Conservation (phyloP, 495 filamentous ascomycete species). For the Tetracladium setigerum region DNA sequence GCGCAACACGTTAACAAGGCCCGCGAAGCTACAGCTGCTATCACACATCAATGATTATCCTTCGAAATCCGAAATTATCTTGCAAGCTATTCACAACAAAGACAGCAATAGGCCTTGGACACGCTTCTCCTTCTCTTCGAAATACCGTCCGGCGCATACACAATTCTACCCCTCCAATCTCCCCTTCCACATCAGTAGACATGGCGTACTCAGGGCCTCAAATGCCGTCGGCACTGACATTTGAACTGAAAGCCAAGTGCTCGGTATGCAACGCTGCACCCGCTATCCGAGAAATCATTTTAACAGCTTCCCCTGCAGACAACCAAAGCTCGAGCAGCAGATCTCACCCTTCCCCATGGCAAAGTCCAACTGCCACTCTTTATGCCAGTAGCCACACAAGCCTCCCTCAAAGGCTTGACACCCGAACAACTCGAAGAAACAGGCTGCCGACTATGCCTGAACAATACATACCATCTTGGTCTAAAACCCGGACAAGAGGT, state of each 20-base stretch:
- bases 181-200: conserved; percentile 3
- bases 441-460: conserved; percentile 84
- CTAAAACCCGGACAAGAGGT: conserved; percentile 88
- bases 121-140: too few relatives aligned
- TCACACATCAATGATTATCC: too few relatives aligned
- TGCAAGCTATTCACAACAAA: too few relatives aligned
- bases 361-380: conserved; percentile 84
- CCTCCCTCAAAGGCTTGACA: conserved; percentile 88
- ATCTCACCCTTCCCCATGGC: conserved; percentile 85
- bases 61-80: too few relatives aligned
- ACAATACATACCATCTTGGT: conserved; percentile 96
- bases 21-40: too few relatives aligned
- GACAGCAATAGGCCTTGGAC: too few relatives aligned
- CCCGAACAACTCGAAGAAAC: conserved; percentile 85
- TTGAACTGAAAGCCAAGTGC: conserved; percentile 74
- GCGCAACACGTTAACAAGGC: too few relatives aligned
- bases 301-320: conserved; percentile 47
- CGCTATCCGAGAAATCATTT: conserved; percentile 5
- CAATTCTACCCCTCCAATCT: too few relatives aligned
- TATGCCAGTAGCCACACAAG: conserved; percentile 99
- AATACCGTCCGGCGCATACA: too few relatives aligned
- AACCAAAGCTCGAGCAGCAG: conserved; percentile 90
- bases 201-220: conserved; percentile 4
- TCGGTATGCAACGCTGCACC: conserved; percentile 49
- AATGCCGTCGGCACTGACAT: conserved; percentile 72